phyloP scores from a whole-genome alignment of 805 yeast genomes.

The Jamesozyma lodderae region DNA sequence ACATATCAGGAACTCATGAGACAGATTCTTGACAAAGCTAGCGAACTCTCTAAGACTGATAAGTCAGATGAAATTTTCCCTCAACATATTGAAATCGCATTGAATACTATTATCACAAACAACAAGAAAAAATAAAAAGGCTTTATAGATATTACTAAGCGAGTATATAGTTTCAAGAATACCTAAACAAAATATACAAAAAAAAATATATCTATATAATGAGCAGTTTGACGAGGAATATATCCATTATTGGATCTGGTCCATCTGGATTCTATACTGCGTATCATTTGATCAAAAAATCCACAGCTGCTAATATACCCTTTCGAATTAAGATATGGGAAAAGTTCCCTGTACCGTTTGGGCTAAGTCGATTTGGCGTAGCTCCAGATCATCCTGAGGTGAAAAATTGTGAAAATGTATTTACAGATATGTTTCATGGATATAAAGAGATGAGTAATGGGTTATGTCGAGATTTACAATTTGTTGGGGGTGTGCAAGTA shows the following conservation, averaged over 20 bases:
- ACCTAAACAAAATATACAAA: constrained; percentile 10
- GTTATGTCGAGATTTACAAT: constrained; percentile 34
- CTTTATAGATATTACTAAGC: constrained; percentile 9
- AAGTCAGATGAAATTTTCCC: constrained; percentile 37
- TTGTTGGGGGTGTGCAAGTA: constrained; percentile 62
- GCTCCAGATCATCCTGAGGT: constrained; percentile 99
- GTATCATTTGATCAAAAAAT: constrained; percentile 51
- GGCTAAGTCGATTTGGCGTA: constrained; percentile 88
- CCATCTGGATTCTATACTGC: constrained; percentile 96
- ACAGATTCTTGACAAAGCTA: constrained; percentile 33
- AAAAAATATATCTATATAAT: neutral
- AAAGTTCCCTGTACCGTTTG: constrained; percentile 80
- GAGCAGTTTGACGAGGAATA: constrained; percentile 6
- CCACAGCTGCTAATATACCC: constrained; percentile 21
- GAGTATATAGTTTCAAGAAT: constrained; percentile 28
- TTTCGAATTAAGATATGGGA: constrained; percentile 69
- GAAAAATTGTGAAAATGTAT: constrained; percentile 65
- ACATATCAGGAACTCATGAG: constrained; percentile 11
- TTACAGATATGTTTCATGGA: constrained; percentile 27
- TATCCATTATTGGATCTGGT: constrained; percentile 89
- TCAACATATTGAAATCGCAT: constrained; percentile 34
- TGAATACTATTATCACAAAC: constrained; percentile 12
- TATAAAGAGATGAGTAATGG: constrained; percentile 19
- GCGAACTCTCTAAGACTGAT: constrained; percentile 31
- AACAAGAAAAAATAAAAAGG: neutral